Base-by-base conservation (phyloP, 805 yeast species). In the Wickerhamomyces rabaulensis region DNA sequence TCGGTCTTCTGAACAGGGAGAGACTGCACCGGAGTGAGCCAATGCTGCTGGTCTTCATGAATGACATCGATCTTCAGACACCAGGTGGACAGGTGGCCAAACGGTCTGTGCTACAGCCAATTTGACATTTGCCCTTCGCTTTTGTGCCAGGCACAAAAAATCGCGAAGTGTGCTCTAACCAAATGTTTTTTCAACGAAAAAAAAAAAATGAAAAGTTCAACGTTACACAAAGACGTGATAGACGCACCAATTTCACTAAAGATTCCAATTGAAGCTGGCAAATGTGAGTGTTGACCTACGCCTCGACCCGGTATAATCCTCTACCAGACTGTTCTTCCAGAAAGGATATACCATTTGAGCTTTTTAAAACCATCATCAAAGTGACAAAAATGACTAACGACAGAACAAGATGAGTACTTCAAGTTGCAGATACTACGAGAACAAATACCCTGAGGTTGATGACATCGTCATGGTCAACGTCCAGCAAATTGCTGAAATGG, bases 391-490 rank as follows among this genome's bases (percentile, higher is more conserved):
- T 27, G 31, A 27, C 31, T 27, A 27, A 27, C 31, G 31, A 27
- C 6, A 13, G 20, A 20, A 20, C 23, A 40, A 36, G 39, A 87
- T 88, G 96, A 84, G 91, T 62, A 80, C 87, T 37, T 83, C 96
- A 41, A 84, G 87, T 68, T 91, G 97, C 75, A 85, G 99, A 74
- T 94, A 86, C 72, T 94, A 94, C 68, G 99, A 92, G 71, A 94
- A 91, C 80, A 92, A 91, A 70, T 94, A 83, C 75, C 99, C 99
- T 50, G 99, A 94, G 71, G 96, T 94, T 62, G 99, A 94, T 59
- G 99, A 94, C 68, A 95, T 94, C 58, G 98, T 94, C 54, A 92
- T 94, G 95, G 99, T 94, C 65, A 94, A 94, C 70, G 99, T 94
- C 57, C 95, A 87, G 69, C 95, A 87, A 67, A 94, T 94, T 60